These are phyloP conservation scores for Chaetomium globosum DNA, from an alignment of 2,329 filamentous ascomycete species.

Conservation along the genomic window DNA sequence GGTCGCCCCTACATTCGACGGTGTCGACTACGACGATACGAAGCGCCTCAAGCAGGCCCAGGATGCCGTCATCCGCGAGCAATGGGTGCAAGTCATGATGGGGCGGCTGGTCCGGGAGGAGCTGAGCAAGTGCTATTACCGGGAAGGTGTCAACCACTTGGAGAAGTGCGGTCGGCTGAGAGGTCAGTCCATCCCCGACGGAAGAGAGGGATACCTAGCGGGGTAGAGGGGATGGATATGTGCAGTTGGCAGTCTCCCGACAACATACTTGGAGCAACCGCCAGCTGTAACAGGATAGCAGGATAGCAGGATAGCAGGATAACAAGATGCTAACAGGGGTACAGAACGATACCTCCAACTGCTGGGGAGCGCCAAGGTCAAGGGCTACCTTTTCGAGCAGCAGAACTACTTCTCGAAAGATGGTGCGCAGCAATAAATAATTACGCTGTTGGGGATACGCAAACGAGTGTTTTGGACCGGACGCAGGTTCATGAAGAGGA, in stretches of 20 bases:
- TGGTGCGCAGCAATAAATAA: constrained; percentile 36
- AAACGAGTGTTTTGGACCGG: not conserved
- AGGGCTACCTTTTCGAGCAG: constrained; percentile 78
- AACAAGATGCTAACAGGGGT: constrained; percentile 23
- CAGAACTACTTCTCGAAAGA: constrained; percentile 70
- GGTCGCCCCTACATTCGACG: constrained; percentile 80
- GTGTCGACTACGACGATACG: constrained; percentile 84
- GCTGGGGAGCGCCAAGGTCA: constrained; percentile 74
- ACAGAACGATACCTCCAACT: constrained; percentile 78
- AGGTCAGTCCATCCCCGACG: constrained; percentile 60
- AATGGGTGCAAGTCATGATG: constrained; percentile 92
- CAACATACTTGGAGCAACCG: too few relatives aligned
- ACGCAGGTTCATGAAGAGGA: constrained; percentile 1
- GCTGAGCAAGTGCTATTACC: constrained; percentile 81
- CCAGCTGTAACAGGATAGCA: not conserved
- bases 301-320: not conserved
- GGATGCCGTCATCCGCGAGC: constrained; percentile 79
- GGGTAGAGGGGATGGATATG: not conserved
- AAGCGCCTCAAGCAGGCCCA: constrained; percentile 79
- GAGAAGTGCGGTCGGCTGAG: constrained; percentile 82
- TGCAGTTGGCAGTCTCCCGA: not conserved
- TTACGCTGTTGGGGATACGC: not conserved
- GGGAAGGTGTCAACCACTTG: constrained; percentile 82
- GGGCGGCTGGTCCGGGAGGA: constrained; percentile 78
- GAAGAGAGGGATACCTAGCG: not conserved